Conservation (phyloP, 495 filamentous ascomycete species). For the Penicillium cataractarum region DNA sequence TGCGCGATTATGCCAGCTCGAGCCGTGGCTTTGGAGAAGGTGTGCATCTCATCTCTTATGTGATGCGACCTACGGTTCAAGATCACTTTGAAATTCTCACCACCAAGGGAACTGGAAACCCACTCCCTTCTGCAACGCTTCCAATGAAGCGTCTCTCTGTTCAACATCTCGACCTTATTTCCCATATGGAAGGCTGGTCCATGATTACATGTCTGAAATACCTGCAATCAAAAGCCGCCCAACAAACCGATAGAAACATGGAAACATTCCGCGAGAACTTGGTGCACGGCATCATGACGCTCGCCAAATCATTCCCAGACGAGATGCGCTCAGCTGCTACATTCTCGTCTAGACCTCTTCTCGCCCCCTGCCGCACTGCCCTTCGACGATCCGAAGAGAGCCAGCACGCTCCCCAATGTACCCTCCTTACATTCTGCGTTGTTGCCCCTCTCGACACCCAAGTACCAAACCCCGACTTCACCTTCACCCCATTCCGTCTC, state of each 20-base stretch:
- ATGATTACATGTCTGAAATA: conserved; percentile 54
- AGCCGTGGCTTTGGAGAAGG: conserved; percentile 61
- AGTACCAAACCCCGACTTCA: conserved; percentile 41
- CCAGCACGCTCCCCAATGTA: conserved; percentile 18
- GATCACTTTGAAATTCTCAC: conserved; percentile 78
- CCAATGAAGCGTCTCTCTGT: conserved; percentile 57
- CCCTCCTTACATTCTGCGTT: conserved; percentile 58
- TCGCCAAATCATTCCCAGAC: conserved; percentile 48
- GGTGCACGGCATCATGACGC: conserved; percentile 41
- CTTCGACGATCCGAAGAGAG: conserved; percentile 30
- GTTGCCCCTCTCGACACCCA: conserved; percentile 56
- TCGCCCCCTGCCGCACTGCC: conserved; percentile 43
- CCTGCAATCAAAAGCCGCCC: conserved; percentile 40
- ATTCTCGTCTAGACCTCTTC: conserved; percentile 52
- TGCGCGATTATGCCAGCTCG: conserved; percentile 60
- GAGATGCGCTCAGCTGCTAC: conserved; percentile 50
- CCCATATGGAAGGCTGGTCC: conserved; percentile 59
- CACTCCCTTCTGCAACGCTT: conserved; percentile 68
- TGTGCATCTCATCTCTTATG: conserved; percentile 76
- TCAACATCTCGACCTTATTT: conserved; percentile 61
- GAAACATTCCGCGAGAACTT: conserved; percentile 47
- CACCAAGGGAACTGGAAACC: conserved; percentile 61
- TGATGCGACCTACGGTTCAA: conserved; percentile 66
- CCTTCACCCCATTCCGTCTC: conserved; percentile 56
- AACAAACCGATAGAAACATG: conserved; percentile 36